Base-by-base conservation (phyloP, 768 basidiomycete species). In the Pleurotus djamor region DNA sequence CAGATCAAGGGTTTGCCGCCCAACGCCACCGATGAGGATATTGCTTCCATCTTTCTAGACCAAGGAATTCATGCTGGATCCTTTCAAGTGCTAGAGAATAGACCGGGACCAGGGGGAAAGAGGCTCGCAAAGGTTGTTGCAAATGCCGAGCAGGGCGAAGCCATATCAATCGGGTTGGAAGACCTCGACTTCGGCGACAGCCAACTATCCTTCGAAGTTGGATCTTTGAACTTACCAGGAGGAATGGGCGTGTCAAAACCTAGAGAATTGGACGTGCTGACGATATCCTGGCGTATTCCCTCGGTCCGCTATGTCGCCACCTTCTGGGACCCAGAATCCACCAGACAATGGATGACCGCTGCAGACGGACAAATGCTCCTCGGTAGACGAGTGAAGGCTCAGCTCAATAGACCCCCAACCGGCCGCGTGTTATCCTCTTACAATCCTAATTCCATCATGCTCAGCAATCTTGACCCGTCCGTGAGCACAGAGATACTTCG, bases 221-320 rank as follows among this genome's bases (percentile, higher is more conserved):
- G 71, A 45, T 67, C 77, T 38, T 77, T 74, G 50, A 71, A 72
- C 36, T 71, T 70, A 55, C 60, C 72, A 10, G 74, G 75, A 41
- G 73, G 75, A 5, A 83, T 84, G 83, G 77, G 65, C 9, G 69
- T 67, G 16, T 71, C 68, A 7, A 63, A 70, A 2, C 62, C 62
- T 4, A 70, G 69, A 2, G 71, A 73, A 33, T 48, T 67, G 4
- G 72, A 83, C 10, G 71, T 75, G 38, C 64, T 87, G 52, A 77
- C 75, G 7, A 74, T 87, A 47, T 78, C 76, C 9, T 89, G 86
- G 83, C 73, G 68, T 5, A 68, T 71, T 0, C 84, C 85, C 1
- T 81, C 79, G n/a, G 16, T 65, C 4, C 68, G 76, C 1, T 77
- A 80, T 60, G 61, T 81, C n/a, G 84, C 74, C 0, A 75, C 72